phyloP scores from a whole-genome alignment of 257 asterid genomes.

The Penstemon eatonii region DNA sequence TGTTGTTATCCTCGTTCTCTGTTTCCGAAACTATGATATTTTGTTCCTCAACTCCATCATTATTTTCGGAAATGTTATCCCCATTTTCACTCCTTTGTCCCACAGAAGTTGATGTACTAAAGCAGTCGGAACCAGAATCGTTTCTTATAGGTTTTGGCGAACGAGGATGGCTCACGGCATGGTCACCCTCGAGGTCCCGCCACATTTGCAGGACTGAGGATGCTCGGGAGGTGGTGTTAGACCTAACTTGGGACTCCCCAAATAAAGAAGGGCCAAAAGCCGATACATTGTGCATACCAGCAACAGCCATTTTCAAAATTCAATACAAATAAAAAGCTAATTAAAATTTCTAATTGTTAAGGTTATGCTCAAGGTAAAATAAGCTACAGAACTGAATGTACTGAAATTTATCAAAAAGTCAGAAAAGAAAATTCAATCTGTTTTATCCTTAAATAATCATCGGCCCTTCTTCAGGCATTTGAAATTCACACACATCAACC shows the following conservation, averaged over 20 bases:
- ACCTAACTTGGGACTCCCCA: slow-evolving; percentile 48
- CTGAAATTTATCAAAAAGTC: slow-evolving; percentile 21
- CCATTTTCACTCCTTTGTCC: slow-evolving; percentile 46
- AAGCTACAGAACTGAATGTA: slow-evolving; percentile 21
- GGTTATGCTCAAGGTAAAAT: slow-evolving; percentile 30
- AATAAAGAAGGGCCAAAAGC: slow-evolving; percentile 49
- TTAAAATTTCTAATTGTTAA: slow-evolving; percentile 16
- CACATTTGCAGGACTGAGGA: slow-evolving; percentile 84
- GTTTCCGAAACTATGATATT: slow-evolving; percentile 37
- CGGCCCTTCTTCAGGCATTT: slow-evolving; percentile 12
- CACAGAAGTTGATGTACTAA: slow-evolving; percentile 34
- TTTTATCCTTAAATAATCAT: slow-evolving; percentile 25
- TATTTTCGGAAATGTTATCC: slow-evolving; percentile 34
- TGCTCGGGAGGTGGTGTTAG: slow-evolving; percentile 52
- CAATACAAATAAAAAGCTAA: slow-evolving; percentile 7
- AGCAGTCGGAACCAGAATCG: slow-evolving; percentile 32
- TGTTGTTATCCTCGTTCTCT: slow-evolving; percentile 50
- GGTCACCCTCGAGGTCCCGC: slow-evolving; percentile 83
- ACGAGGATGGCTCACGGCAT: slow-evolving; percentile 45
- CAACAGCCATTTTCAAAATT: slow-evolving; percentile 60
- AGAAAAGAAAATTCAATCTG: slow-evolving; percentile 21
- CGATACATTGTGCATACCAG: slow-evolving; percentile 64
- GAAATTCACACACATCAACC: slow-evolving; percentile 25
- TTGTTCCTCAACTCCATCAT: slow-evolving; percentile 45
- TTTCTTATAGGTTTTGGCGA: slow-evolving; percentile 38